Evolutionary conservation across 2,329 filamentous ascomycete species (phyloP), one percentile per base, ranked within the genome.

Genomic region (Emmonsiellopsis sp.): DNA sequence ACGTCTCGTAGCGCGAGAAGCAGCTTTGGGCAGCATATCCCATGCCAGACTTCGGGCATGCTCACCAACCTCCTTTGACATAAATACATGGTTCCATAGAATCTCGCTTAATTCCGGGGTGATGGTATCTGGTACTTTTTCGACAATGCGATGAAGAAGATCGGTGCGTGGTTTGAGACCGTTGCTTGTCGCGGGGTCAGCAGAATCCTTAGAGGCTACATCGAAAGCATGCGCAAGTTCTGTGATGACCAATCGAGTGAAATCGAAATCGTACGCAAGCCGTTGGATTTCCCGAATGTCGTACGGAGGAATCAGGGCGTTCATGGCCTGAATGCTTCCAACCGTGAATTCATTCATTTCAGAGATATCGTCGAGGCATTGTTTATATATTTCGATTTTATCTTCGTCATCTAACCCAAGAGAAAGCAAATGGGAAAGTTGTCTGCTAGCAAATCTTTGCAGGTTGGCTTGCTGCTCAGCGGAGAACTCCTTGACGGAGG

Each of bases 51-150:
- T 78, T 52, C 87, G 78, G 55, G 87, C 83, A 7, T 79, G 76
- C 3, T 76, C 70, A 27, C 78, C 81, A 3, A 82, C 70, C 3
- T 83, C 81, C 40, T 76, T 70, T 4, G 77, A 74, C 10, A 88
- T 86, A 47, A 95, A 82, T 31, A 93, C 74, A 40, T 85, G 74
- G 53, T 85, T 75, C 88, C 88, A 95, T 1, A 95, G 75, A 10
- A 74, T 74, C 42, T 75, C 72, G 13, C 85, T 83, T 3, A 87
- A 74, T 1, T 85, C 79, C 2, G 74, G 63, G 0, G 81, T 78
- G 46, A 95, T 78, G 0, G 81, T 79, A 7, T 77, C 71, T 1
- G 85, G 78, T n/a, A 81, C 79, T 50, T 82, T 72, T 36, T 74
- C 69, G 36, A 92, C 78, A 39, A 90, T 75, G 43, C 72, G 52